phyloP scores from a whole-genome alignment of 1,139 yeast species.

The Scheffersomyces insectosa region DNA sequence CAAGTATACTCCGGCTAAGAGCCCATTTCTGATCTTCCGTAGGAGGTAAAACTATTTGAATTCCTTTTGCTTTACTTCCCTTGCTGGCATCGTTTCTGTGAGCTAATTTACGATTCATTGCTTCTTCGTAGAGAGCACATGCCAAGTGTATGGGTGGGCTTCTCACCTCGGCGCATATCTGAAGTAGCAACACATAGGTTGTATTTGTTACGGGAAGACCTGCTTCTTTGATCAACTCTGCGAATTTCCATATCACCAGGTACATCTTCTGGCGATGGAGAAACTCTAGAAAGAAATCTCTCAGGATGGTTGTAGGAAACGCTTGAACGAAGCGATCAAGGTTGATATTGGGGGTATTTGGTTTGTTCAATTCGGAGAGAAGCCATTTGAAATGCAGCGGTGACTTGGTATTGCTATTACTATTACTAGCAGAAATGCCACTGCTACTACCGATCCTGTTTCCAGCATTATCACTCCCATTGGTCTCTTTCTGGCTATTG shows the following conservation, averaged over 20 bases:
- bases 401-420: neutral
- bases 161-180: neutral
- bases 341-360: neutral
- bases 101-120: constrained; percentile 11
- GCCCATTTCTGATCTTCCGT: neutral
- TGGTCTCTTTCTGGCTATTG: too few species aligned
- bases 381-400: neutral
- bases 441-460: too few species aligned
- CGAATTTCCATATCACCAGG: constrained; percentile 5
- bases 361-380: neutral
- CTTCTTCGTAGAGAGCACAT: constrained; percentile 12
- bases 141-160: constrained; percentile 5
- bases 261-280: neutral
- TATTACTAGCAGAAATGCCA: neutral
- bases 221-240: constrained; percentile 2
- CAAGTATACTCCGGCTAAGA: neutral
- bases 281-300: constrained; percentile 1
- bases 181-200: constrained; percentile 4
- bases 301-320: neutral
- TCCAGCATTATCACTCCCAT: too few species aligned
- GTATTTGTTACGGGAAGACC: constrained; percentile 2
- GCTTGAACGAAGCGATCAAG: neutral
- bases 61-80: too few species aligned
- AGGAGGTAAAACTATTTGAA: neutral
- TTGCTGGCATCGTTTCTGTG: constrained; percentile 3